These are phyloP conservation scores for Casuarina cunninghamiana DNA, from an alignment of 306 rosid genomes.

Conservation along the genomic window DNA sequence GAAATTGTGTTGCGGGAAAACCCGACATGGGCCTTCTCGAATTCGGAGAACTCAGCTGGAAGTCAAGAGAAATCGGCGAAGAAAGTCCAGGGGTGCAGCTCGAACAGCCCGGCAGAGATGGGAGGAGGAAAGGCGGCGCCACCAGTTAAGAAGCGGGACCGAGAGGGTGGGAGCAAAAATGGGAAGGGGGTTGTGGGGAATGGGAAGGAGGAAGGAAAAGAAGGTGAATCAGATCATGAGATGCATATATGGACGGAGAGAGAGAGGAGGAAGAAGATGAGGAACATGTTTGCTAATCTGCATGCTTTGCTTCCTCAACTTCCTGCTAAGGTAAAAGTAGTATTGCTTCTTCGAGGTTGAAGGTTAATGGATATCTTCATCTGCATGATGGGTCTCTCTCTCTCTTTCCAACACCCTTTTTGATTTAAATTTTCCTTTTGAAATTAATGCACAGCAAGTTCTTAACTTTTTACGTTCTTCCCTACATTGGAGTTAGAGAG, in stretches of 20 bases:
- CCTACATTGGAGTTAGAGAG: not conserved
- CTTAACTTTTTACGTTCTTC: not conserved
- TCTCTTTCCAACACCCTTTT: not conserved
- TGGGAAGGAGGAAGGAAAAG: constrained; percentile 11
- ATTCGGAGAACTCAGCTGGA: constrained; percentile 25
- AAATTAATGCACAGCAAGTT: not conserved
- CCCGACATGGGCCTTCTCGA: constrained; percentile 29
- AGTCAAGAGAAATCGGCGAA: constrained; percentile 5
- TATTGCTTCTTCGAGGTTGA: not conserved
- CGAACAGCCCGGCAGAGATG: not conserved
- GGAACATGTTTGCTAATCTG: constrained; percentile 65
- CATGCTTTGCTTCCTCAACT: constrained; percentile 79
- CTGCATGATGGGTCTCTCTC: not conserved
- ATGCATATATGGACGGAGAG: constrained; percentile 74
- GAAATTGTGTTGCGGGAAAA: constrained; percentile 24
- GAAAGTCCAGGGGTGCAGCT: not conserved
- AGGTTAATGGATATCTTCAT: not conserved
- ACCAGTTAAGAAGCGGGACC: constrained; percentile 1
- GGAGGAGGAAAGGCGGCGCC: not conserved
- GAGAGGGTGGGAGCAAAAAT: constrained; percentile 5
- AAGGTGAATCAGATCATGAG: constrained; percentile 41
- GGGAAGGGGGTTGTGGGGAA: constrained; percentile 1
- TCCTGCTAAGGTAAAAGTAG: constrained; percentile 64
- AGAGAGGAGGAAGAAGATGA: constrained; percentile 90
- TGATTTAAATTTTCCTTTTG: not conserved